A percentile compares a stretch with the other conserved stretches of the same genome.
These are phyloP conservation scores for Calophaca sinica DNA, from an alignment of 306 rosid genomes.

Conservation along the genomic window DNA sequence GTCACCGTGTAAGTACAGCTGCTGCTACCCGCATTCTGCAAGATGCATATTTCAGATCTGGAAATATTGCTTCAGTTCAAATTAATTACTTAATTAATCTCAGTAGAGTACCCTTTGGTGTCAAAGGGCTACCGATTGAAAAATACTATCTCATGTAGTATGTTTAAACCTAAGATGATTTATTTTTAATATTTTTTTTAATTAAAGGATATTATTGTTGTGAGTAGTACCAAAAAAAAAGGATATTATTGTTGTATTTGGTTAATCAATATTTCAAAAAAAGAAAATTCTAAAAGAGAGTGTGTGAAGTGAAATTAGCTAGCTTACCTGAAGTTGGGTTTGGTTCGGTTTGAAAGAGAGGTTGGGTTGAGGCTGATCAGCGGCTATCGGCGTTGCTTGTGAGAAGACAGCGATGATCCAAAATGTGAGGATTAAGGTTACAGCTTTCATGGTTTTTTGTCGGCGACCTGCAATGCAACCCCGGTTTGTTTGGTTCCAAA, in stretches of 20 bases:
- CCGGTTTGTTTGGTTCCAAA: background rate
- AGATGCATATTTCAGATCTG: conserved; percentile 28
- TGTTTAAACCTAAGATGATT: background rate
- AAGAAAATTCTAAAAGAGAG: background rate
- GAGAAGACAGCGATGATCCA: conserved; percentile 44
- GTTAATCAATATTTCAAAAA: background rate
- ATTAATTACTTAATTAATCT: too few species aligned
- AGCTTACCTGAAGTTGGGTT: conserved; percentile 37
- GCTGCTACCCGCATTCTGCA: conserved; percentile 52
- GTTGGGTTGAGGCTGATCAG: conserved; percentile 31
- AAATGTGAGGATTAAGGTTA: conserved; percentile 43
- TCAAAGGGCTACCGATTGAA: background rate
- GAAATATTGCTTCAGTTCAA: background rate
- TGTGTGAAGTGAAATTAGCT: background rate
- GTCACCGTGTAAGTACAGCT: conserved; percentile 70
- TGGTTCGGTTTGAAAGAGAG: conserved; percentile 42
- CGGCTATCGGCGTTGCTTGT: background rate
- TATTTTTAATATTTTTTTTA: too few species aligned
- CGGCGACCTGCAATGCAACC: background rate
- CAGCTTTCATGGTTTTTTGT: conserved; percentile 35
- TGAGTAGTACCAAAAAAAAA: too few species aligned
- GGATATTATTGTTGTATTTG: background rate
- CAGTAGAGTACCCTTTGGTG: too few species aligned
- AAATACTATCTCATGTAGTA: too few species aligned
- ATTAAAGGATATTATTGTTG: too few species aligned